Base-by-base conservation (phyloP, 148 eudicot genomes). In the Fagopyrum homotropicum region DNA sequence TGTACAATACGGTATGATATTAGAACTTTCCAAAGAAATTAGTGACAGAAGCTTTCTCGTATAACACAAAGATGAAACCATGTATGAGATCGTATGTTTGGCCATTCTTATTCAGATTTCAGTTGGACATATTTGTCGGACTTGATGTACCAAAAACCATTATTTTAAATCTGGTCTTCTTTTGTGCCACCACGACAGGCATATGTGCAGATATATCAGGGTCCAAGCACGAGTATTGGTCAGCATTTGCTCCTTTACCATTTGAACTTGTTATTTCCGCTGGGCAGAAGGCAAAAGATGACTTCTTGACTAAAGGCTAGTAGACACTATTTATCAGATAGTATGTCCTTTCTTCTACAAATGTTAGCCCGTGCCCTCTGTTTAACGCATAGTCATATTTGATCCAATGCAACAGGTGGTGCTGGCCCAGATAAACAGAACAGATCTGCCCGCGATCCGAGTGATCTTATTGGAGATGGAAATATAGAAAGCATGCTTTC, bases 401-500 rank as follows among this genome's bases (percentile, higher is more conserved):
- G 71, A 66, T 40, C 46, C 3, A 14, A 66, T 66, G 71, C 71
- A 66, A 66, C 91, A 95, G 93, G 83, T 52, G 85, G 75, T 45
- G 82, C 73, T 74, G 82, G 80, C 84, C 77, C 86, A 57, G 93
- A 88, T 78, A 84, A 83, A 78, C 80, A 81, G 79, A 85, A 76
- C 81, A 88, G 86, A 76, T 84, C 79, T 82, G 88, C 66, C 19
- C 87, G 92, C 57, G 97, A 89, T 85, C 81, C 86, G 26, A 87
- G 82, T 85, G 97, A 96, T 81, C 83, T 90, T 75, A 81, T 89
- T 35, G 97, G 93, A 79, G 99, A 96, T 75, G 99, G 98, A 77
- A 96, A 90, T 81, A 89, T 96, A 74, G 99, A 96, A 82, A 96
- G 83, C 73, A 92, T 96, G 99, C 99, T 96, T 76, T 89, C 98